Conservation (phyloP, 202 grass and related monocot species). For the Bolboschoenoplectus hybrid region DNA sequence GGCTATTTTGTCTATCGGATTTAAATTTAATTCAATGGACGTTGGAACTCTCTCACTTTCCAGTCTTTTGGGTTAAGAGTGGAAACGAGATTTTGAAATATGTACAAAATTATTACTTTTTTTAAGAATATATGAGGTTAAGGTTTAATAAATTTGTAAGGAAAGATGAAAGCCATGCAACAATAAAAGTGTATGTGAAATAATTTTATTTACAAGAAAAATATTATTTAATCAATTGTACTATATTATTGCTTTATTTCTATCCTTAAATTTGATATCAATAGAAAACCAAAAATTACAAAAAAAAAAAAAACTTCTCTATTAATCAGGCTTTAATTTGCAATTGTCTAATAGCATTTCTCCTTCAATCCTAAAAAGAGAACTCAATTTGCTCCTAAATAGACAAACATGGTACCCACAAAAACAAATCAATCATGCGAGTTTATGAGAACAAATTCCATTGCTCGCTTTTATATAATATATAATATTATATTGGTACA, state of each 20-base stretch:
- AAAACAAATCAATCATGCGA: slow-evolving; percentile 10
- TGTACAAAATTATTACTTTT: background rate
- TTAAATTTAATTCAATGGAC: no score
- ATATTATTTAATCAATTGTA: no score
- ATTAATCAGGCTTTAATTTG: no score
- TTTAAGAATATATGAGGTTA: no score
- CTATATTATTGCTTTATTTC: no score
- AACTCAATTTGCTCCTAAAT: background rate
- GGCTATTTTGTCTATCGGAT: no score
- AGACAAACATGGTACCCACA: background rate
- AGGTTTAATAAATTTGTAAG: background rate
- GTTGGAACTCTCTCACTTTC: no score
- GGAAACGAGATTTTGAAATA: background rate
- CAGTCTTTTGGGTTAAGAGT: background rate
- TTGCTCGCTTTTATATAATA: background rate
- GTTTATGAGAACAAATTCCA: slow-evolving; percentile 1
- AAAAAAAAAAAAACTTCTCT: no score
- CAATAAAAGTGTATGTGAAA: background rate
- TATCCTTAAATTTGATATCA: no score
- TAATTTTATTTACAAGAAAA: background rate
- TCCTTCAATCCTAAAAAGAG: no score
- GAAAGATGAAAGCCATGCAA: background rate
- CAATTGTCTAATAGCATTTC: no score
- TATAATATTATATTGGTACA: background rate
- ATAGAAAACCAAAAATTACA: no score